Evolutionary conservation across 177 flowering plant genomes (phyloP).

Genomic region (Vitis hybrid): DNA sequence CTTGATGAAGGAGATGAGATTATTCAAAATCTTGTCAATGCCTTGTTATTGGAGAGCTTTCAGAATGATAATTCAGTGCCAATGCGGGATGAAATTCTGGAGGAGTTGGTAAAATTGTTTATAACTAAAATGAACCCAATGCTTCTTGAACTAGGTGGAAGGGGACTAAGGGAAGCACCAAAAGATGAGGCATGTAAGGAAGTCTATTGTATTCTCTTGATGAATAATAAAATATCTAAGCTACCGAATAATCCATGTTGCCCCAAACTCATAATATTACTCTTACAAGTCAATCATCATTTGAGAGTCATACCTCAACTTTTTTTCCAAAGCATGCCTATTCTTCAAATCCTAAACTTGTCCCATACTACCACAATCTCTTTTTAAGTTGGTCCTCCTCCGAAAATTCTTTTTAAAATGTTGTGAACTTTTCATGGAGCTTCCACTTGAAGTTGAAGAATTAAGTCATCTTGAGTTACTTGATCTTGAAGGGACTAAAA

Average conservation of each 20-base stretch:
- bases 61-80: too few relatives aligned
- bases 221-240: background rate
- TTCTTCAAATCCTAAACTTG: constrained; percentile 2
- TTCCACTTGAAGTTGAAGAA: constrained; percentile 2
- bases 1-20: too few relatives aligned
- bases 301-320: background rate
- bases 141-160: background rate
- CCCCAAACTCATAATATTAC: background rate
- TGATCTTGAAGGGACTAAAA: constrained; percentile 13
- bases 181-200: constrained; percentile 2
- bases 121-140: background rate
- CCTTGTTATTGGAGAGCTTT: too few relatives aligned
- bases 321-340: background rate
- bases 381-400: background rate
- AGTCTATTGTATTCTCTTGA: background rate
- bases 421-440: background rate
- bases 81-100: background rate
- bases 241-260: background rate
- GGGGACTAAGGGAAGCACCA: constrained; percentile 3
- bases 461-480: constrained; percentile 6
- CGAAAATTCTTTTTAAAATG: background rate
- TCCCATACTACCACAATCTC: background rate
- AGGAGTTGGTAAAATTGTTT: background rate
- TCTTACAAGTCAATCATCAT: background rate
- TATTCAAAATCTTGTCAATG: too few relatives aligned